Evolutionary conservation across 2,329 filamentous ascomycete genomes (phyloP).

Genomic region (Trichoderma asperellum): DNA sequence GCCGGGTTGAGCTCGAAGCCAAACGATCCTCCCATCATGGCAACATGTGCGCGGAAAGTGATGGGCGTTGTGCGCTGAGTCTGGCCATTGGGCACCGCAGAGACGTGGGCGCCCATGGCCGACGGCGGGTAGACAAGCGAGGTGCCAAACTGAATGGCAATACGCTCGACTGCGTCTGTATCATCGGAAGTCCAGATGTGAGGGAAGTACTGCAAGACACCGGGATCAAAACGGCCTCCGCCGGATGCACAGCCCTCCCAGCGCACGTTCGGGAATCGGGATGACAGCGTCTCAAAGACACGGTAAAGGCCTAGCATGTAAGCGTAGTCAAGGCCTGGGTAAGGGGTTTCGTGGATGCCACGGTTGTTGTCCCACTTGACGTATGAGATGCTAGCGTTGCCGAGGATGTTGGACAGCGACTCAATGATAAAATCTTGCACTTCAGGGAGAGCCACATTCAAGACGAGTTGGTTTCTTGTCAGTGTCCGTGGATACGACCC

Average conservation of each 20-base stretch:
- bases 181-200: constrained; percentile 70
- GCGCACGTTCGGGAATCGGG: constrained; percentile 62
- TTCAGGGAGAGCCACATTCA: constrained; percentile 63
- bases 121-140: constrained; percentile 65
- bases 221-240: constrained; percentile 66
- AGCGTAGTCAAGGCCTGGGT: constrained; percentile 56
- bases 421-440: constrained; percentile 67
- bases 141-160: constrained; percentile 67
- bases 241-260: constrained; percentile 70
- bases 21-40: constrained; percentile 70
- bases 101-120: constrained; percentile 68
- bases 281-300: constrained; percentile 63
- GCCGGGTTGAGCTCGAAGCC: constrained; percentile 65
- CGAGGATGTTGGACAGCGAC: constrained; percentile 57
- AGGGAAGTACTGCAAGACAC: constrained; percentile 66
- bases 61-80: constrained; percentile 60
- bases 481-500: constrained; percentile 60
- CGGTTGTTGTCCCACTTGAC: constrained; percentile 73
- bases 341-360: constrained; percentile 62
- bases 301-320: constrained; percentile 68
- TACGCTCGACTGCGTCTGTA: constrained; percentile 64
- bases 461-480: constrained; percentile 61
- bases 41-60: constrained; percentile 65
- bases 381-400: constrained; percentile 58
- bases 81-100: constrained; percentile 61